Evolutionary conservation across 495 filamentous ascomycete genomes (phyloP), one percentile per base, ranked within the genome.

Genomic region (Friedmanniomyces endolithicus): DNA sequence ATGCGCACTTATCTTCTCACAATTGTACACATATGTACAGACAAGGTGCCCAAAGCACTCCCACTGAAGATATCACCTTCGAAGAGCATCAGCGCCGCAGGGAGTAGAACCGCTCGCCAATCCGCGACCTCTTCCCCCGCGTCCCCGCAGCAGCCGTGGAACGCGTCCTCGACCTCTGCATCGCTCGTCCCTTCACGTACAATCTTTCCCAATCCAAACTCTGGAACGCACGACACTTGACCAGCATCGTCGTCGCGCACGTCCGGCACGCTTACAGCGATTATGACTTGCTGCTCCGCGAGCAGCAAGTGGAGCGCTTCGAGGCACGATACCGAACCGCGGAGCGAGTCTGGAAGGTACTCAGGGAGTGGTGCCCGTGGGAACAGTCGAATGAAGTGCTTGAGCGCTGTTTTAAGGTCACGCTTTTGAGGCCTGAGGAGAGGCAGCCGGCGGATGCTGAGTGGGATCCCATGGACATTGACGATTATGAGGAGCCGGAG

Each of bases 261-360:
- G 88, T 94, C 61, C 78, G 89, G 27, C 89, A 95, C 64, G 73
- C 73, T 27, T 85, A 92, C 65, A 95, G 86, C 22, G 74, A 85
- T 52, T 95, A 95, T 67, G 89, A 95, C 68, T 71, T 77, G 56
- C 72, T 94, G 23, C 72, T 95, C 27, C 81, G 75, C 53, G 71
- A 76, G 44, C 78, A 74, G 9, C 70, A 68, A 6, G 87, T 80
- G 65, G 59, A 55, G 52, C 50, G 59, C 1, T 72, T 76, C 40
- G 85, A 86, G 56, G 88, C 88, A 20, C 77, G 89, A 1, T 17
- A 33, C 9, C 35, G 20, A 24, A 58, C 55, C 8, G 8, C 44
- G n/a, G n/a, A 51, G 22, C 22, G 34, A 33, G 44, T 58, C 1
- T 62, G 59, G 59, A 62, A 58, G 47, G 51, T 62, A 0, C 37